These are phyloP conservation scores for Arabis alpina DNA, from an alignment of 345 rosid genomes.

Conservation along the genomic window DNA sequence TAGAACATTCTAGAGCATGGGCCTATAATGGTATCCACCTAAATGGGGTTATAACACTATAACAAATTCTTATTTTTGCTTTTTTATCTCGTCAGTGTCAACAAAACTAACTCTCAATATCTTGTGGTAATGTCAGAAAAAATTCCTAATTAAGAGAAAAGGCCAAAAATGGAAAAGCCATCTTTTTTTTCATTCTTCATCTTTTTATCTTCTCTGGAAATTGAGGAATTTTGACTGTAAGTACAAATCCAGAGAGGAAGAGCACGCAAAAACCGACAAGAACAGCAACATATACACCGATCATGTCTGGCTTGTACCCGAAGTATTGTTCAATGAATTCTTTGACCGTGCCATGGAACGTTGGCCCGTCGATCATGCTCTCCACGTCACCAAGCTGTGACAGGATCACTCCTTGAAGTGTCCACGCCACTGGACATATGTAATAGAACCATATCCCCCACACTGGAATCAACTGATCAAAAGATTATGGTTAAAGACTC, in stretches of 20 bases:
- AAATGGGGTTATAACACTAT: too few relatives aligned
- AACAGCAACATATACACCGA: slow-evolving; percentile 57
- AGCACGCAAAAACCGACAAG: slow-evolving; percentile 58
- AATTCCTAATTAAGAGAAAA: not conserved
- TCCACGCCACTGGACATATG: slow-evolving; percentile 89
- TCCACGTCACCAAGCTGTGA: slow-evolving; percentile 92
- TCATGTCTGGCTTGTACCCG: slow-evolving; percentile 53
- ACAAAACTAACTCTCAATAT: not conserved
- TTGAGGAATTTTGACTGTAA: slow-evolving; percentile 69
- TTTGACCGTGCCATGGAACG: slow-evolving; percentile 63
- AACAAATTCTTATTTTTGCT: not conserved
- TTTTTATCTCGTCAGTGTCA: not conserved
- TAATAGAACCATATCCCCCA: slow-evolving; percentile 99
- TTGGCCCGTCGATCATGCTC: slow-evolving; percentile 55
- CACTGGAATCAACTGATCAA: slow-evolving; percentile 63
- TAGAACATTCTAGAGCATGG: too few relatives aligned
- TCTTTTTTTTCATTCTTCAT: too few relatives aligned
- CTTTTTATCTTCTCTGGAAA: slow-evolving; percentile 72
- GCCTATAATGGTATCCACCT: too few relatives aligned
- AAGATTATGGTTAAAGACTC: too few relatives aligned
- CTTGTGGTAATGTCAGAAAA: not conserved
- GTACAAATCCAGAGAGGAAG: slow-evolving; percentile 67
- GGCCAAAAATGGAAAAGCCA: too few relatives aligned
- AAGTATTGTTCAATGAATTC: slow-evolving; percentile 55
- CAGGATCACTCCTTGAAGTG: slow-evolving; percentile 65